Evolutionary conservation across 768 basidiomycete genomes (phyloP), one percentile per base, ranked within the genome.

Genomic region (Leccinum disarticulatum): DNA sequence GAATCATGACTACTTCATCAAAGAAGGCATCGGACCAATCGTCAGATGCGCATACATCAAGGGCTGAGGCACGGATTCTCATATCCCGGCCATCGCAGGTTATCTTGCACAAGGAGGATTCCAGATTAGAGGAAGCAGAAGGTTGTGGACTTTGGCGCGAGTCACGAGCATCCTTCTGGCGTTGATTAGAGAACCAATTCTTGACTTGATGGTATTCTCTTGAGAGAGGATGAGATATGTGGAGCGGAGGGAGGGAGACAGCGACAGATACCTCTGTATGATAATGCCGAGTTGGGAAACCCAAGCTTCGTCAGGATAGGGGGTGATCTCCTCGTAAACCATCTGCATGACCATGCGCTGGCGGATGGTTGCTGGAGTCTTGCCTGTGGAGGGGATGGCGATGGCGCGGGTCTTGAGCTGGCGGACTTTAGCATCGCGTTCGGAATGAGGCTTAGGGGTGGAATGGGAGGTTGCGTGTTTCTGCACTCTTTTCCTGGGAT

Each of bases 101-200:
- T 58, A 73, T 68, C 64, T 73, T 72, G 64, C 68, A 70, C 22
- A 77, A 54, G 25, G 73, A 70, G 30, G 78, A 70, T 64, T 74
- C 75, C 13, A 74, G 66, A 61, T 71, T 69, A 68, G 70, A 62
- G 68, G 74, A 57, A 43, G 66, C 55, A n/a, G 72, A 63, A 58
- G 70, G 70, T 30, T 74, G 72, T 31, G 73, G 74, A 9, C 72
- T 73, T 49, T 75, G 74, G 11, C 73, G 74, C 0, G 73, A 73
- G 57, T 73, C 73, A 11, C 73, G 73, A 33, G 78, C 71, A 57
- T 77, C 77, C 62, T 80, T 77, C 58, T 80, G 85, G 47, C 85
- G 79, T 71, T 85, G 80, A 70, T 87, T 87, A 5, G 83, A 84
- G 60, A 87, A 87, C 85, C 85, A 87, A 62, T 85, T 85, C 72